These are phyloP conservation scores for Fusarium siculi DNA, from an alignment of 2,329 filamentous ascomycete species.

Conservation along the genomic window DNA sequence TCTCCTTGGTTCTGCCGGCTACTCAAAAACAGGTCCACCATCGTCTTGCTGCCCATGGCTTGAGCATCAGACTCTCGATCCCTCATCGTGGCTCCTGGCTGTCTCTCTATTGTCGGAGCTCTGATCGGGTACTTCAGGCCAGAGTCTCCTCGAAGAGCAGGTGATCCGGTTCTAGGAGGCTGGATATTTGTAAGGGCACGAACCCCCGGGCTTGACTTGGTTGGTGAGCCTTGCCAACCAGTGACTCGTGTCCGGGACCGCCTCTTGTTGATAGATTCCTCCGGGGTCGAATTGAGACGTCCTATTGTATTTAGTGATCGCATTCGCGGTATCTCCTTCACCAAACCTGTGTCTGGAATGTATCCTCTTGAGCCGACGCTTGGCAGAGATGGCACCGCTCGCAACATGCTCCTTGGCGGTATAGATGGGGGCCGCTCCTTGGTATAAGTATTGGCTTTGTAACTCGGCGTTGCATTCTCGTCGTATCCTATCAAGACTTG, in stretches of 20 bases:
- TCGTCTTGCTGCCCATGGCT: slow-evolving; percentile 58
- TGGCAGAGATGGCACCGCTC: slow-evolving; percentile 43
- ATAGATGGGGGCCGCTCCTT: slow-evolving; percentile 19
- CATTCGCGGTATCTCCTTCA: slow-evolving; percentile 32
- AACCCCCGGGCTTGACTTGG: slow-evolving; percentile 45
- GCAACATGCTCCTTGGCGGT: slow-evolving; percentile 32
- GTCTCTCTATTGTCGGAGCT: slow-evolving; percentile 3
- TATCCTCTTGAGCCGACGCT: slow-evolving; percentile 16
- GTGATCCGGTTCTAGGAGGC: slow-evolving; percentile 19
- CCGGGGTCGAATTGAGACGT: slow-evolving; percentile 21
- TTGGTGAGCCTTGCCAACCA: slow-evolving; percentile 36
- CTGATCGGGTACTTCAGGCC: slow-evolving; percentile 7
- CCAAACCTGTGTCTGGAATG: background rate
- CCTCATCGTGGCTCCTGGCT: background rate
- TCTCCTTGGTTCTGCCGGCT: slow-evolving; percentile 57
- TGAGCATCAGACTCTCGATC: slow-evolving; percentile 46
- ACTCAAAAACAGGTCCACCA: slow-evolving; percentile 66
- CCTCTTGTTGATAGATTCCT: slow-evolving; percentile 37
- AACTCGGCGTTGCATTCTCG: slow-evolving; percentile 34
- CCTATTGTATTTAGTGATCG: slow-evolving; percentile 43
- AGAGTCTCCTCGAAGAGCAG: background rate
- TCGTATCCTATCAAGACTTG: slow-evolving; percentile 5
- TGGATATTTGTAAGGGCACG: slow-evolving; percentile 1
- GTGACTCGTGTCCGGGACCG: slow-evolving; percentile 32
- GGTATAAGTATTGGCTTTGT: background rate